Conservation (phyloP, 805 yeast species). For the Metschnikowia reukaufii region DNA sequence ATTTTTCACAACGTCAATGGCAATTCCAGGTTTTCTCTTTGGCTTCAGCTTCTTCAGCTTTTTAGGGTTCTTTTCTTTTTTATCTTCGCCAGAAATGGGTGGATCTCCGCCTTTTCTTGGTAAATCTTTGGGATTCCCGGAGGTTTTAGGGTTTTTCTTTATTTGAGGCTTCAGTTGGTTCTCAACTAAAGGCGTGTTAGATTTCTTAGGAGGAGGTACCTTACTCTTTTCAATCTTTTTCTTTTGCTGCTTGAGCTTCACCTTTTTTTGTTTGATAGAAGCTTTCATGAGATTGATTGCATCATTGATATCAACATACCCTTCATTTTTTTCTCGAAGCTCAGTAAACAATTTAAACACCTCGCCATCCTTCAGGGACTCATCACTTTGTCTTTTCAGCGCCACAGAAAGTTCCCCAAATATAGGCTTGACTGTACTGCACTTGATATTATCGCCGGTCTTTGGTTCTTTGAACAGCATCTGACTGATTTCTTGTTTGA, state of each 20-base stretch:
- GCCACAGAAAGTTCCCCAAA: conserved; percentile 13
- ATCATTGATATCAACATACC: conserved; percentile 6
- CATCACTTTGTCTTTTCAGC: conserved; percentile 24
- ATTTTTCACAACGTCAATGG: not conserved
- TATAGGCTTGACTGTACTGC: conserved; percentile 15
- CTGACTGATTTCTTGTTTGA: conserved; percentile 12
- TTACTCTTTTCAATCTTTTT: not conserved
- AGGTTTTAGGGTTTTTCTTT: not conserved
- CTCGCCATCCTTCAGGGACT: not conserved
- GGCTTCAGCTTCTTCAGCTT: not conserved
- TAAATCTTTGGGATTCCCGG: not conserved
- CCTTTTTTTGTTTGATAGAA: not conserved
- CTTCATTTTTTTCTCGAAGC: conserved; percentile 5
- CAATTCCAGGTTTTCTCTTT: not conserved
- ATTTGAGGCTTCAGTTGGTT: not conserved
- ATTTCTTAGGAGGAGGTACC: not conserved
- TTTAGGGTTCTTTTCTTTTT: conserved; percentile 7
- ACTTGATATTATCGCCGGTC: conserved; percentile 26
- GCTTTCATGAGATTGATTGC: not conserved
- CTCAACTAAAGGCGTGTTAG: not conserved
- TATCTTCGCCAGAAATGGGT: not conserved
- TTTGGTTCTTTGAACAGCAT: conserved; percentile 27
- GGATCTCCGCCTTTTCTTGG: not conserved
- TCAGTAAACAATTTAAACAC: conserved; percentile 7
- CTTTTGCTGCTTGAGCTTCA: not conserved